phyloP scores from a whole-genome alignment of 345 rosid species.

The Pistacia vera region DNA sequence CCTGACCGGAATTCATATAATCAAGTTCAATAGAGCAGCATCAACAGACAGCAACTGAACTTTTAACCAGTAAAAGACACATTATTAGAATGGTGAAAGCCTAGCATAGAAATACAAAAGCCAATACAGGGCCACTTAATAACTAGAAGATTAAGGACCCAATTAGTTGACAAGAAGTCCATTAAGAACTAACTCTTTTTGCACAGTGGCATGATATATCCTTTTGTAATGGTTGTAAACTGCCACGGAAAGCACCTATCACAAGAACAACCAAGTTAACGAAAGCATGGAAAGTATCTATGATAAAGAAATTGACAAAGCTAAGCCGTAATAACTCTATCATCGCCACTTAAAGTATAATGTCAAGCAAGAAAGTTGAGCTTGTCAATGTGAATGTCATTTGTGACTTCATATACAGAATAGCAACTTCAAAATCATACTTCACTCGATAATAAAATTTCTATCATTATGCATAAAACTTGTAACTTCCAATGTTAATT shows the following conservation, averaged over 20 bases:
- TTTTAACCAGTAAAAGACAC: background rate
- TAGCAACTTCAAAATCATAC: background rate
- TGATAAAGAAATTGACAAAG: too few species aligned
- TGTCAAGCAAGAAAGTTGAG: background rate
- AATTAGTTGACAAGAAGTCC: slow-evolving; percentile 14
- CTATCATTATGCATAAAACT: background rate
- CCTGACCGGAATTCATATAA: slow-evolving; percentile 35
- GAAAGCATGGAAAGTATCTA: too few species aligned
- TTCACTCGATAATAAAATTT: too few species aligned
- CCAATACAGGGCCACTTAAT: background rate
- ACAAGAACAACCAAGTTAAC: slow-evolving; percentile 2
- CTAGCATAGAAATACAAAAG: background rate
- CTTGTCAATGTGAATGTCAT: background rate
- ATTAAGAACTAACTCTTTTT: slow-evolving; percentile 54
- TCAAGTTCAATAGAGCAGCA: slow-evolving; percentile 13
- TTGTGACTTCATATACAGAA: background rate
- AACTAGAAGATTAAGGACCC: slow-evolving; percentile 4
- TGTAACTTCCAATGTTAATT: too few species aligned
- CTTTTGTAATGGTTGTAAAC: slow-evolving; percentile 96
- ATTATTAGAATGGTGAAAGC: background rate
- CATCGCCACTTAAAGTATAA: background rate
- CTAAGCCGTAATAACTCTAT: background rate
- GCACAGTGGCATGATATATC: slow-evolving; percentile 57
- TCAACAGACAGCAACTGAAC: slow-evolving; percentile 4
- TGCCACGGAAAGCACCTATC: slow-evolving; percentile 92